Evolutionary conservation across 2,329 filamentous ascomycete genomes (phyloP).

Genomic region (Curvularia hawaiiensis): DNA sequence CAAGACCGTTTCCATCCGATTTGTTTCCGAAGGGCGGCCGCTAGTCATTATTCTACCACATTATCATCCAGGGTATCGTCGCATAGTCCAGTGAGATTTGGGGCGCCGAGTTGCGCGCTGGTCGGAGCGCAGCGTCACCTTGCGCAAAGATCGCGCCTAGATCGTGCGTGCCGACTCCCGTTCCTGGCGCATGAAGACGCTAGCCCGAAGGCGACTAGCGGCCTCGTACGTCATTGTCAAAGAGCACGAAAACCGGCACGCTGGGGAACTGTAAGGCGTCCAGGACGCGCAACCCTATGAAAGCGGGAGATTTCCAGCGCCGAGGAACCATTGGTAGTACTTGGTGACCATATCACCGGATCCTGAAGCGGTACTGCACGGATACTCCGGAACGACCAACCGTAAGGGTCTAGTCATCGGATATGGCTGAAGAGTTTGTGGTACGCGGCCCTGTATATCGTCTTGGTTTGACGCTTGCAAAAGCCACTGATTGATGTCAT

Average conservation of each 20-base stretch:
- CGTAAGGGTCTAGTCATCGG: slow-evolving; percentile 8
- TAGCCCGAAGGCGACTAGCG: slow-evolving; percentile 9
- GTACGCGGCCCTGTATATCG: slow-evolving; percentile 22
- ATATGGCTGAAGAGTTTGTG: slow-evolving; percentile 35
- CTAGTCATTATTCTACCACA: not conserved
- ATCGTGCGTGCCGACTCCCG: slow-evolving; percentile 13
- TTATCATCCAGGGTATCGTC: not conserved
- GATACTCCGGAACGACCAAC: slow-evolving; percentile 25
- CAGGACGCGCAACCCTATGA: slow-evolving; percentile 5
- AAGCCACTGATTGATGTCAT: slow-evolving; percentile 19
- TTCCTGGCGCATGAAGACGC: slow-evolving; percentile 7
- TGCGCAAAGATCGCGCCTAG: slow-evolving; percentile 11
- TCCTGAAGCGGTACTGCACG: slow-evolving; percentile 10
- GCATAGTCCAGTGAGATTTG: slow-evolving; percentile 5
- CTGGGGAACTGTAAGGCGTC: not conserved
- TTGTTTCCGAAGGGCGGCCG: not conserved
- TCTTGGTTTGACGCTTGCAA: not conserved
- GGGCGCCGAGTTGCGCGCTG: not conserved
- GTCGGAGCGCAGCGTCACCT: not conserved
- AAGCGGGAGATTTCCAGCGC: not conserved
- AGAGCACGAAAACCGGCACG: slow-evolving; percentile 13
- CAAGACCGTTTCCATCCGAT: not conserved
- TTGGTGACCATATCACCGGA: slow-evolving; percentile 3
- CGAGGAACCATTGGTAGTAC: not conserved
- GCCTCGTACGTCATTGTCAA: slow-evolving; percentile 10